Evolutionary conservation across 2,329 filamentous ascomycete species (phyloP).

Genomic region (Aschersonia sp.): DNA sequence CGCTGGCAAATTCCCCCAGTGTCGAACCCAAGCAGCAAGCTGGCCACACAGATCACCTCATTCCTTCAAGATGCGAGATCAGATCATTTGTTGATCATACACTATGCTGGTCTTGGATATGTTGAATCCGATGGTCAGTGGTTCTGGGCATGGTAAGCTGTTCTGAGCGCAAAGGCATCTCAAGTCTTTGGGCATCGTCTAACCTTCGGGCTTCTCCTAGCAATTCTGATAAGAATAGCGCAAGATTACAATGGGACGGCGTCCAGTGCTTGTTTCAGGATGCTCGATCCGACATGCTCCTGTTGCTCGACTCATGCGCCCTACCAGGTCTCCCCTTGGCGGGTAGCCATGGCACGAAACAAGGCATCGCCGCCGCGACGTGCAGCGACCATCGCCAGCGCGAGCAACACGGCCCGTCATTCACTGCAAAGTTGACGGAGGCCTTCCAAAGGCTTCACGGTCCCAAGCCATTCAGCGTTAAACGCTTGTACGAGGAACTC

Average conservation of each 20-base stretch:
- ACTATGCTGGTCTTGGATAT: slow-evolving; percentile 49
- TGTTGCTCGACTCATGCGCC: slow-evolving; percentile 48
- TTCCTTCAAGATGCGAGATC: slow-evolving; percentile 43
- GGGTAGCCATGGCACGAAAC: slow-evolving; percentile 42
- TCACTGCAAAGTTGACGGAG: slow-evolving; percentile 42
- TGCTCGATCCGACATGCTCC: slow-evolving; percentile 45
- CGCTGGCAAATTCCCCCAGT: slow-evolving; percentile 46
- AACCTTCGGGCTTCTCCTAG: slow-evolving; percentile 23
- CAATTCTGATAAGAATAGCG: slow-evolving; percentile 41
- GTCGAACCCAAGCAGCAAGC: slow-evolving; percentile 44
- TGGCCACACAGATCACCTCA: slow-evolving; percentile 43
- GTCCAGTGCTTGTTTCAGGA: slow-evolving; percentile 49
- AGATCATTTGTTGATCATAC: slow-evolving; percentile 48
- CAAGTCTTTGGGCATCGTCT: slow-evolving; percentile 12
- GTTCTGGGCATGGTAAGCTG: slow-evolving; percentile 47
- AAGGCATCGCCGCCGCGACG: slow-evolving; percentile 46
- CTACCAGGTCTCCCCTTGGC: slow-evolving; percentile 33
- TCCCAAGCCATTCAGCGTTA: slow-evolving; percentile 39
- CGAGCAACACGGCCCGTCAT: slow-evolving; percentile 35
- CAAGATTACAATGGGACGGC: slow-evolving; percentile 49
- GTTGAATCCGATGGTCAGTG: slow-evolving; percentile 44
- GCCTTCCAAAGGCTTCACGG: slow-evolving; percentile 38
- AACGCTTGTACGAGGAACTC: slow-evolving; percentile 43
- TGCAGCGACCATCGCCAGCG: slow-evolving; percentile 29
- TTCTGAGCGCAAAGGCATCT: background rate